Evolutionary conservation across 2,329 filamentous ascomycete species (phyloP), one percentile per base, ranked within the genome.

Genomic region (Aureobasidium uvarum): DNA sequence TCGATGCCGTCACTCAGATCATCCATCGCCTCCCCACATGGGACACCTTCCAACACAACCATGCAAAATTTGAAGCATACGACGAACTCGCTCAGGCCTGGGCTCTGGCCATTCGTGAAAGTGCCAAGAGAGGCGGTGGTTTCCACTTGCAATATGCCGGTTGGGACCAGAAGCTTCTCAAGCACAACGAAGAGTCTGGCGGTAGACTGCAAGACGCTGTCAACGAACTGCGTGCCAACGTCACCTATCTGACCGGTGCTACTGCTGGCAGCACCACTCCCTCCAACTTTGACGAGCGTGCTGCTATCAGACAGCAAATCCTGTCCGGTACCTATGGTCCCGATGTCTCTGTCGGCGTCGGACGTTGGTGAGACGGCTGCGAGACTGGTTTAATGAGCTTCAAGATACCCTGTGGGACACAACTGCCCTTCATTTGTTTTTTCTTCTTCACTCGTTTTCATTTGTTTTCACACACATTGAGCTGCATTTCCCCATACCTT

Each of bases 61-160:
- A 96, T 71, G 91, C 96, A 80, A 97, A 97, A 77, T 89, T 96
- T 70, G 92, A 92, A 69, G 93, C 94, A 7, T 99, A 99, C 74
- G 94, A 99, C 72, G 95, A 98, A 74, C 93, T 99, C 69, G 89
- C 91, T 31, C 92, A 89, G 73, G 95, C 95, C 1, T 99, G 95
- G 95, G 88, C 91, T 18, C 77, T 96, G 70, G 94, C 96, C 58
- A 90, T 99, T 70, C 89, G 88, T 67, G 95, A 99, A 77, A 92
- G 92, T 1, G 88, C 90, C 25, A 98, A 98, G 81, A 86, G 90
- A 70, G 94, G 92, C 13, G 93, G 92, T 33, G 95, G 95, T 39
- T 95, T 98, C 72, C 87, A 91, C 69, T 75, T 99, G 69, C 91
- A 96, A 72, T 91, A 92, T 54, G 92, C 90, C 62, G 91, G 91